These are phyloP conservation scores for Cicer judaicum DNA, from an alignment of 306 rosid species.

Conservation along the genomic window DNA sequence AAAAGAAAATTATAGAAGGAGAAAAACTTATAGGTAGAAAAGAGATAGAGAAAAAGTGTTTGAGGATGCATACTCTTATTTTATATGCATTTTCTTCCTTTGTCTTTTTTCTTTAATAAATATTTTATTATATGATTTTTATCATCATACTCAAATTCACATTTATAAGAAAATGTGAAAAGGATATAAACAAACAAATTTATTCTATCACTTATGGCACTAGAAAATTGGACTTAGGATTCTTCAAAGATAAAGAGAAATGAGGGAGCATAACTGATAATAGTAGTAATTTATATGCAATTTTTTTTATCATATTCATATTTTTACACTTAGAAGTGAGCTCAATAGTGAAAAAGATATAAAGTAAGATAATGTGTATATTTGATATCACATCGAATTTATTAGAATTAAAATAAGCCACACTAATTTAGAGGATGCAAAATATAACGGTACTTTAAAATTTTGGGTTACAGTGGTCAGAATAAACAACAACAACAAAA, in stretches of 20 bases:
- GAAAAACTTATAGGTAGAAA: not conserved
- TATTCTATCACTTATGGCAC: not conserved
- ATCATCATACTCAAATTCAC: not conserved
- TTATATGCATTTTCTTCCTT: not conserved
- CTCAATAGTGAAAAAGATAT: not conserved
- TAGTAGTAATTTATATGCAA: not conserved
- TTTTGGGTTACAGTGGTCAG: too few relatives aligned
- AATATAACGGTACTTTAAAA: too few relatives aligned
- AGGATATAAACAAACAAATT: not conserved
- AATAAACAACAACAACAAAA: too few relatives aligned
- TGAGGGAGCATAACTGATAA: too few relatives aligned
- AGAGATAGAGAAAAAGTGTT: not conserved
- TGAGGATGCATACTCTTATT: not conserved
- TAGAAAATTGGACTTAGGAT: too few relatives aligned
- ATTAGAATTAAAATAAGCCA: too few relatives aligned
- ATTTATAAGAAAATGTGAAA: not conserved
- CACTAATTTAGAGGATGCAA: too few relatives aligned
- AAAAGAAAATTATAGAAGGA: not conserved
- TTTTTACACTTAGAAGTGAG: not conserved
- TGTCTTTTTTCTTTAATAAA: not conserved
- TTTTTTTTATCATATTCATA: not conserved
- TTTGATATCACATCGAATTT: too few relatives aligned
- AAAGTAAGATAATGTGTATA: too few relatives aligned
- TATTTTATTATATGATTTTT: not conserved
- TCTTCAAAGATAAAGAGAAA: too few relatives aligned